Evolutionary conservation across 2,329 filamentous ascomycete species (phyloP).

Genomic region (Diplodia scrobiculata): DNA sequence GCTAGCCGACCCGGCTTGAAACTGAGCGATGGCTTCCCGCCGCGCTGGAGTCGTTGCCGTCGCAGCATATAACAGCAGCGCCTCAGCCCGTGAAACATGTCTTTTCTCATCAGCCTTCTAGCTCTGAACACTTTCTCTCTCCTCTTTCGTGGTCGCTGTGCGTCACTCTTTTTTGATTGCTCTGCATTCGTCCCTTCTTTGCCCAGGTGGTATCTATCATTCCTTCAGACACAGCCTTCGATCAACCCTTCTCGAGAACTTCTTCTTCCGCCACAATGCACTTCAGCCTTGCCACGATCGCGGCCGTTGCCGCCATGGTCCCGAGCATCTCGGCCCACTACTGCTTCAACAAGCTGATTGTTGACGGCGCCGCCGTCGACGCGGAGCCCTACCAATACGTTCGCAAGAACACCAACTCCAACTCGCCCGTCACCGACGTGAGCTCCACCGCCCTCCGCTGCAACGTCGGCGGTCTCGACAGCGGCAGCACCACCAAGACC

Average conservation of each 20-base stretch:
- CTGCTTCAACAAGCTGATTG: slow-evolving; percentile 44
- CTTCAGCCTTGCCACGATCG: slow-evolving; percentile 37
- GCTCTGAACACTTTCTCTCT: slow-evolving; percentile 14
- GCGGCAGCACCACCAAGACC: slow-evolving; percentile 42
- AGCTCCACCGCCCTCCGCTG: slow-evolving; percentile 42
- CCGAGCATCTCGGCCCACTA: slow-evolving; percentile 40
- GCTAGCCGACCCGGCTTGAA: slow-evolving; percentile 28
- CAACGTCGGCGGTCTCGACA: slow-evolving; percentile 40
- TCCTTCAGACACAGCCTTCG: slow-evolving; percentile 23
- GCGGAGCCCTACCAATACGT: slow-evolving; percentile 31
- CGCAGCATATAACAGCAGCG: slow-evolving; percentile 6
- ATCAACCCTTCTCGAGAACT: slow-evolving; percentile 2
- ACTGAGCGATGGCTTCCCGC: not conserved
- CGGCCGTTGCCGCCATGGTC: slow-evolving; percentile 32
- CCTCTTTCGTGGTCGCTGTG: slow-evolving; percentile 25
- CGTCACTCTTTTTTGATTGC: slow-evolving; percentile 28
- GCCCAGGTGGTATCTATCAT: slow-evolving; percentile 26
- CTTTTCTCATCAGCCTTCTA: slow-evolving; percentile 13
- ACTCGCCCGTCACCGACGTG: slow-evolving; percentile 38
- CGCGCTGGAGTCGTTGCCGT: not conserved
- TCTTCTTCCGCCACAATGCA: slow-evolving; percentile 36
- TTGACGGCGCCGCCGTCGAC: slow-evolving; percentile 41
- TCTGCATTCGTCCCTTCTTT: slow-evolving; percentile 24
- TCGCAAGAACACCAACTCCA: slow-evolving; percentile 38
- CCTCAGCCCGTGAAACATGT: not conserved